These are phyloP conservation scores for Achlya hypogyna DNA, from an alignment of 352 stramenopile genomes.

Conservation along the genomic window DNA sequence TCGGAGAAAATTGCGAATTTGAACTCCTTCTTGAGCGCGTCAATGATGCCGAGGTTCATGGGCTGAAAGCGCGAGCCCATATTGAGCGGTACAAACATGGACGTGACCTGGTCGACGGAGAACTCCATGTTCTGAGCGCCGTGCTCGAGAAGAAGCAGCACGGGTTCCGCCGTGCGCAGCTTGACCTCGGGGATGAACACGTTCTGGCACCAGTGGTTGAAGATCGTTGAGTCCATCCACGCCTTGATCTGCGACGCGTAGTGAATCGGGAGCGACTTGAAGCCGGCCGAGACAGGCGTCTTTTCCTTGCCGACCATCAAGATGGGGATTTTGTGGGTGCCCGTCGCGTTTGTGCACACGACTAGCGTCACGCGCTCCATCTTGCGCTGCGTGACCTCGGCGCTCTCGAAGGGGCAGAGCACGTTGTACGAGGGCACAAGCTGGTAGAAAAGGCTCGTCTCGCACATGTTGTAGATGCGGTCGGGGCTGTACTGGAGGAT, in stretches of 20 bases:
- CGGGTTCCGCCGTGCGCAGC: constrained; percentile 31
- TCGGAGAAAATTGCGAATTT: constrained; percentile 43
- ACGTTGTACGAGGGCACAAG: constrained; percentile 28
- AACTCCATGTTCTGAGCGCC: constrained; percentile 32
- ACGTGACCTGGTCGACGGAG: constrained; percentile 30
- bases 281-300: constrained; percentile 22
- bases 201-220: constrained; percentile 39
- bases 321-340: constrained; percentile 45
- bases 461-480: constrained; percentile 42
- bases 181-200: constrained; percentile 41
- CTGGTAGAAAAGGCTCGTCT: constrained; percentile 45
- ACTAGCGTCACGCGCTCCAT: constrained; percentile 36
- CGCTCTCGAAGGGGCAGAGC: not conserved
- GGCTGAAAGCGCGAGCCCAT: constrained; percentile 25
- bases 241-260: constrained; percentile 42
- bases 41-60: constrained; percentile 30
- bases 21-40: constrained; percentile 43
- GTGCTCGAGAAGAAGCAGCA: constrained; percentile 42
- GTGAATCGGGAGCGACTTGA: constrained; percentile 20
- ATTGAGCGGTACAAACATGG: constrained; percentile 31
- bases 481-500: constrained; percentile 29
- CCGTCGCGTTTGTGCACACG: constrained; percentile 39
- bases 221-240: constrained; percentile 44
- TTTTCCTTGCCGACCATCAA: constrained; percentile 40
- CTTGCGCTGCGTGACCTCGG: constrained; percentile 22